Percentiles rank a stretch among this genome's conserved stretches.
These are phyloP conservation scores for Halophytophthora batemanensis DNA, from an alignment of 352 stramenopile genomes.

Conservation along the genomic window DNA sequence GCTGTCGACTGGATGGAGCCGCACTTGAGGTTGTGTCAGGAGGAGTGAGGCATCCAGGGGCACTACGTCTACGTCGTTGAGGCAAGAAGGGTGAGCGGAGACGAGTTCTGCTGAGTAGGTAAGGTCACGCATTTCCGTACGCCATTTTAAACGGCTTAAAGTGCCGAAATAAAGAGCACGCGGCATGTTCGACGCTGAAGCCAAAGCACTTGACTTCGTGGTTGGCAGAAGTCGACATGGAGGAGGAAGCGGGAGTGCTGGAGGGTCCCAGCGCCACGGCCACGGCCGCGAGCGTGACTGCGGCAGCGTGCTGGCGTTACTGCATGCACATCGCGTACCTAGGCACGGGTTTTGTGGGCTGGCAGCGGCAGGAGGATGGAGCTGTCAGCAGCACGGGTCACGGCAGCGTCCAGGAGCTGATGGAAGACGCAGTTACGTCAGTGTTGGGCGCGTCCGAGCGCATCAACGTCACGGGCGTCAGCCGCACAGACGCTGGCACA, in stretches of 20 bases:
- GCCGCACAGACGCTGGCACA: slow-evolving; percentile 79
- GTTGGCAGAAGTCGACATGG: background rate
- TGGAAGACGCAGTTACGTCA: slow-evolving; percentile 67
- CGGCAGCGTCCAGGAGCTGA: slow-evolving; percentile 75
- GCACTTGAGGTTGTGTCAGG: no score
- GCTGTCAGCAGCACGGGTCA: slow-evolving; percentile 44
- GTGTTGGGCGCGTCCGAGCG: slow-evolving; percentile 38
- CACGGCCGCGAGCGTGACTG: background rate
- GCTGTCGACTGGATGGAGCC: no score
- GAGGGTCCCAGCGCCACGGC: background rate
- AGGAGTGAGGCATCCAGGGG: no score
- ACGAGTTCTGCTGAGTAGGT: no score
- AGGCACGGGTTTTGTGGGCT: slow-evolving; percentile 71
- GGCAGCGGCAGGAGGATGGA: slow-evolving; percentile 76
- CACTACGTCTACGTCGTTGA: no score
- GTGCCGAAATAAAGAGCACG: no score
- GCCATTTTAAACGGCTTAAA: no score
- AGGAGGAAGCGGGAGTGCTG: slow-evolving; percentile 7
- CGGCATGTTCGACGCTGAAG: no score
- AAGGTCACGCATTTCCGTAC: no score
- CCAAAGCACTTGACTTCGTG: no score
- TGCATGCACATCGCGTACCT: slow-evolving; percentile 78
- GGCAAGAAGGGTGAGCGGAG: no score
- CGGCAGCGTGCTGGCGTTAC: slow-evolving; percentile 40
- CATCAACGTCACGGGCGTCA: slow-evolving; percentile 83